Base-by-base conservation (phyloP, 768 basidiomycete species). In the Suillus fuscotomentosus region DNA sequence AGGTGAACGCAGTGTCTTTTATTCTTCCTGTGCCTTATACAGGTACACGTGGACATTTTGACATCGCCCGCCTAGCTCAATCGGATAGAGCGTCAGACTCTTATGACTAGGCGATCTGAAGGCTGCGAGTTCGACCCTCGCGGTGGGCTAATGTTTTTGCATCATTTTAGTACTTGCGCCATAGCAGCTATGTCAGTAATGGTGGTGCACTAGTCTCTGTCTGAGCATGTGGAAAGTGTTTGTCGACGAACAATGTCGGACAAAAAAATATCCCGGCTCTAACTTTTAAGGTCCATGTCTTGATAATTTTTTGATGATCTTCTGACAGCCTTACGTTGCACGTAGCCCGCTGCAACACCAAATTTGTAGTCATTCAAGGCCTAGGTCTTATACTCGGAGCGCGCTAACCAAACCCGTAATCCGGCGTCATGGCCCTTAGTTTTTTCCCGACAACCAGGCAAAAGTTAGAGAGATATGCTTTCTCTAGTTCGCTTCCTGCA, bases 41-140 rank as follows among this genome's bases (percentile, higher is more conserved):
- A 7, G 5, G 3, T 27, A 31, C 17, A 5, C 3, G 27, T 54
- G 20, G 36, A 1, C 0, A 3, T 3, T 7, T 0, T n/a, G 1
- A n/a, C 1, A 61, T 61, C 67, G 83, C 83, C 84, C 81, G 83
- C 83, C 83, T 84, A 85, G 84, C 83, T 85, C 84, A 84, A 84
- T 84, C 82, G 83, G 83, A 84, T 85, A 84, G 83, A 85, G 83
- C 83, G 83, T 84, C 83, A 85, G 83, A 84, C 83, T 84, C 82
- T 84, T 85, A 85, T 57, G 62, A 72, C 69, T 76, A 76, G 75
- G 77, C 75, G 62, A 82, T 83, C 83, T 82, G 82, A 84, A 84
- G 83, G 82, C 81, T 83, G 83, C 83, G 83, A 83, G 83, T 84
- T 83, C 82, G 82, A 83, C 83, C 82, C 83, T 83, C 83, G 83